Conservation (phyloP, 2,329 filamentous ascomycete genomes). For the Trichoderma gracile region DNA sequence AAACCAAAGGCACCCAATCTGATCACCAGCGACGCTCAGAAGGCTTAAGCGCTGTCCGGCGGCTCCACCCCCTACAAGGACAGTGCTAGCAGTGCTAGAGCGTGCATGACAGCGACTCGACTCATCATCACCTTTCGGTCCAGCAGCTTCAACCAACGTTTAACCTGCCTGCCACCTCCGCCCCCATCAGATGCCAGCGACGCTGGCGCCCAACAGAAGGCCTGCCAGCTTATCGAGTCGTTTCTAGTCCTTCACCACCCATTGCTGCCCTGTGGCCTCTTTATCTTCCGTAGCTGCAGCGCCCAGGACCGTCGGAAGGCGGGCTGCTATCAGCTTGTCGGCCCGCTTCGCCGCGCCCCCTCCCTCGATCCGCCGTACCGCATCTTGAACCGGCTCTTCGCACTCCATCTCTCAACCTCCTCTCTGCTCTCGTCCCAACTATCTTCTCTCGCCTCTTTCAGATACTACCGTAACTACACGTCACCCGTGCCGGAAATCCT, state of each 20-base stretch:
- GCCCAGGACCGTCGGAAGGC: background rate
- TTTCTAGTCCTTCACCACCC: background rate
- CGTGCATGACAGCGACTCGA: slow-evolving; percentile 22
- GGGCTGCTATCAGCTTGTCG: slow-evolving; percentile 7
- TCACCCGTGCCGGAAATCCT: background rate
- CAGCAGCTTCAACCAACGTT: background rate
- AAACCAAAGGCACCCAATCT: too few relatives aligned
- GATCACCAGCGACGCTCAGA: background rate
- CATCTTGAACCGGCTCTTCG: background rate
- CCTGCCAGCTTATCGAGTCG: slow-evolving; percentile 1
- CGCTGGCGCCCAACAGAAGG: slow-evolving; percentile 13
- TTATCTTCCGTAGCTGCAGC: background rate
- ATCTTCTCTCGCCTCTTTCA: background rate
- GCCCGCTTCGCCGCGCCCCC: slow-evolving; percentile 22
- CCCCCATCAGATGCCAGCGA: slow-evolving; percentile 14
- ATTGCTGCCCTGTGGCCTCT: slow-evolving; percentile 1
- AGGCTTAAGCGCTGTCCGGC: slow-evolving; percentile 5
- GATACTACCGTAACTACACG: background rate
- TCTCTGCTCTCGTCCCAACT: too few relatives aligned
- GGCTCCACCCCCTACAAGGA: slow-evolving; percentile 12
- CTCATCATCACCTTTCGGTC: too few relatives aligned
- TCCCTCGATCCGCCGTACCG: slow-evolving; percentile 9
- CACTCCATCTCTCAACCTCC: background rate
- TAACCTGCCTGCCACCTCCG: too few relatives aligned
- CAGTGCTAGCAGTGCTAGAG: slow-evolving; percentile 12